phyloP scores from a whole-genome alignment of 805 yeast species.

The Barnettozyma sp. region DNA sequence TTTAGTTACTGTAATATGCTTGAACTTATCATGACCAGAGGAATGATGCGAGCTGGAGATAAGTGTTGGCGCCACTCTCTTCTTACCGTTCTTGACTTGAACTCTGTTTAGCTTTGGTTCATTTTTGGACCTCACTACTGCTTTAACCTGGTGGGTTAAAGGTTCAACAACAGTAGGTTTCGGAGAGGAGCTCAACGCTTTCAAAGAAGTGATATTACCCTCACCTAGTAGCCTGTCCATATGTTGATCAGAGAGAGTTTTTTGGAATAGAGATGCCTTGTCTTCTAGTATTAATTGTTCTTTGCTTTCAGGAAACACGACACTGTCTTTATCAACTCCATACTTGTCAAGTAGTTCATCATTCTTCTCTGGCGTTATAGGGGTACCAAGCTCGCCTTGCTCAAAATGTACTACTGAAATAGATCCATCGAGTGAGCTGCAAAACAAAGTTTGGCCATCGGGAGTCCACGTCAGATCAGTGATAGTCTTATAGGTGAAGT shows the following conservation, averaged over 20 bases:
- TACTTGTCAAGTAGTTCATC: constrained; percentile 68
- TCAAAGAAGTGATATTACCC: too few species aligned
- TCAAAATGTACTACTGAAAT: constrained; percentile 65
- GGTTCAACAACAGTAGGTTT: constrained; percentile 1
- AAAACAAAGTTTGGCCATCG: constrained; percentile 64
- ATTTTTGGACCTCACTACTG: constrained; percentile 21
- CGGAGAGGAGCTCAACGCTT: too few species aligned
- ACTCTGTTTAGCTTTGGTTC: constrained; percentile 35
- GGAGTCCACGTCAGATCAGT: constrained; percentile 91
- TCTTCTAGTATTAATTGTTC: constrained; percentile 73
- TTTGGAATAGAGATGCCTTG: constrained; percentile 37
- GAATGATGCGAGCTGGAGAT: constrained; percentile 39
- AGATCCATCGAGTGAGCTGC: constrained; percentile 80
- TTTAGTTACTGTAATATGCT: constrained; percentile 12
- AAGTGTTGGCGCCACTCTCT: constrained; percentile 65
- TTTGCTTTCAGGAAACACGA: constrained; percentile 81
- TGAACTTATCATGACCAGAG: constrained; percentile 14
- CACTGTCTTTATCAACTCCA: constrained; percentile 81
- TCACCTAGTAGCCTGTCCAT: constrained; percentile 38
- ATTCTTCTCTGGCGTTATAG: constrained; percentile 58
- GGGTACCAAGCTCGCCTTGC: constrained; percentile 51
- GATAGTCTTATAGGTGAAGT: constrained; percentile 67
- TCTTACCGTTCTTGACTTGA: constrained; percentile 68
- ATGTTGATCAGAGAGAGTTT: constrained; percentile 27
- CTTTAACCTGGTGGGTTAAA: background rate